phyloP scores from a whole-genome alignment of 2,329 filamentous ascomycete genomes.

The Taxawa tesnikishii region DNA sequence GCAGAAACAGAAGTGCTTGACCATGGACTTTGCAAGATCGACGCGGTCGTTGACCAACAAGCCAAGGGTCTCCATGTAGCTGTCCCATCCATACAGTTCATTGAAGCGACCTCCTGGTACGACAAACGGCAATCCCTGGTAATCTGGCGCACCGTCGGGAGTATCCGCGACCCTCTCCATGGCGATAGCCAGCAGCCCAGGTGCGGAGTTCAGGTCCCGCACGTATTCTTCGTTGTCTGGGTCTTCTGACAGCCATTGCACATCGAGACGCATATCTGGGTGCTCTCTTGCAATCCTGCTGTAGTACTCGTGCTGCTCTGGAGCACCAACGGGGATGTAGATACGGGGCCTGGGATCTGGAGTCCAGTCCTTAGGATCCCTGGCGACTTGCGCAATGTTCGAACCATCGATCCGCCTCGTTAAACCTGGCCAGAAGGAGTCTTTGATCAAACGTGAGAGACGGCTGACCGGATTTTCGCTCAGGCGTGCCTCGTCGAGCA shows the following conservation, averaged over 20 bases:
- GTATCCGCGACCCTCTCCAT: constrained; percentile 60
- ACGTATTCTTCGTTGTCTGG: constrained; percentile 52
- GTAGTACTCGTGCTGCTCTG: constrained; percentile 86
- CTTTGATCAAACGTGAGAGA: constrained; percentile 71
- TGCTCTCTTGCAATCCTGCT: constrained; percentile 61
- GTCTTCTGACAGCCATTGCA: constrained; percentile 66
- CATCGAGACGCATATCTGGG: constrained; percentile 79
- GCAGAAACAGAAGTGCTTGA: constrained; percentile 93
- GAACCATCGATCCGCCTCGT: constrained; percentile 84
- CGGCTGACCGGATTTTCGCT: constrained; percentile 93
- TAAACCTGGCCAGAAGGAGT: constrained; percentile 85
- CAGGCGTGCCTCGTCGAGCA: constrained; percentile 79
- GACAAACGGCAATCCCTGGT: constrained; percentile 83
- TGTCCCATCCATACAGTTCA: constrained; percentile 97
- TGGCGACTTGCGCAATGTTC: constrained; percentile 73
- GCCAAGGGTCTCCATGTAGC: constrained; percentile 94
- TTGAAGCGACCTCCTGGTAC: constrained; percentile 97
- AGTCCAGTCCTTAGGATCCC: constrained; percentile 93
- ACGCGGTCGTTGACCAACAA: constrained; percentile 75
- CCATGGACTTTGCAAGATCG: constrained; percentile 86
- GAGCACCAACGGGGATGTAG: constrained; percentile 74
- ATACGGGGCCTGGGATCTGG: constrained; percentile 78
- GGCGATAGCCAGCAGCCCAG: constrained; percentile 77
- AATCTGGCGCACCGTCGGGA: constrained; percentile 54
- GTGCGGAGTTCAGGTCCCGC: constrained; percentile 71